These are phyloP conservation scores for Aspergillus hiratsukae DNA, from an alignment of 2,329 filamentous ascomycete genomes.

Conservation along the genomic window DNA sequence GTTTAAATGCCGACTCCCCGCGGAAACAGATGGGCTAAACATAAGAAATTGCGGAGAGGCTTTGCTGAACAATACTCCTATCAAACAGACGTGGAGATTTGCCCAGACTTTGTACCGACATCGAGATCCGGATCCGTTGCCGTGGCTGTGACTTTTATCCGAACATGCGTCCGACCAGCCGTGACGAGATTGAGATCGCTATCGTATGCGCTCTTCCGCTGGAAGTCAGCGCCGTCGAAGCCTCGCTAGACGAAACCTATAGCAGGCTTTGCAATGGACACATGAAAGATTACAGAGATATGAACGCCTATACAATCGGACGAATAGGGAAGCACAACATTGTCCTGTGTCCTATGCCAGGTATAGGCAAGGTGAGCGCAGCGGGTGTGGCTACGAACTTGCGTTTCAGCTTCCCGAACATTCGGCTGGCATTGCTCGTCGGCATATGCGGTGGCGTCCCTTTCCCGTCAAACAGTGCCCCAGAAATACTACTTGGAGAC, in stretches of 20 bases:
- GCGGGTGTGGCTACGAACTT: neutral
- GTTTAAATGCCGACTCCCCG: neutral
- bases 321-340: slow-evolving; percentile 1
- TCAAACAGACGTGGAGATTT: neutral
- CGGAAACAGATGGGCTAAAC: neutral
- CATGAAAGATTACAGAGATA: neutral
- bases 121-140: neutral
- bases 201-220: slow-evolving; percentile 2
- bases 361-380: neutral
- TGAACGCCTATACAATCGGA: slow-evolving; percentile 2
- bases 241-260: slow-evolving; percentile 3
- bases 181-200: slow-evolving; percentile 2
- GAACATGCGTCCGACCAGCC: slow-evolving; percentile 2
- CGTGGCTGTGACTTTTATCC: neutral
- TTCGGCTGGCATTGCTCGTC: slow-evolving; percentile 1
- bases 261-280: neutral
- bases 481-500: slow-evolving; percentile 2
- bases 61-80: too few species aligned
- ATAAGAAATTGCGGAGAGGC: neutral
- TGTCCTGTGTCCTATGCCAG: slow-evolving; percentile 1
- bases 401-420: slow-evolving; percentile 1
- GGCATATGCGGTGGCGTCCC: slow-evolving; percentile 7
- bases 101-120: neutral
- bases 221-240: slow-evolving; percentile 2
- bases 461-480: neutral